phyloP scores from a whole-genome alignment of 768 basidiomycete genomes.

The Pleurotus platypus region DNA sequence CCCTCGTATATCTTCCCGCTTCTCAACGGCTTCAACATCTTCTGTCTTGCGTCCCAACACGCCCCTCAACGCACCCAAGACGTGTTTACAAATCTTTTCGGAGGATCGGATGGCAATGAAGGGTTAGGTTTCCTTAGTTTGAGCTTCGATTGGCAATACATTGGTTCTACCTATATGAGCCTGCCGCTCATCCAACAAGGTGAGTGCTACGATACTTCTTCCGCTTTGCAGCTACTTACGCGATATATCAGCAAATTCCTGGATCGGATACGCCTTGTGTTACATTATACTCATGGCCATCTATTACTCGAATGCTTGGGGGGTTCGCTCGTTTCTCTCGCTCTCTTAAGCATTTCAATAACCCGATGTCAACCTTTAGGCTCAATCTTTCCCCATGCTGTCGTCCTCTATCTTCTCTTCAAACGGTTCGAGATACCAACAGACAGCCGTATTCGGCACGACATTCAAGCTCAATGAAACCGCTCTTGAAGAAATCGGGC shows the following conservation, averaged over 20 bases:
- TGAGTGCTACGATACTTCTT: conserved; percentile 12
- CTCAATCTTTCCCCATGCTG: conserved; percentile 53
- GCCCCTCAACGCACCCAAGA: conserved; percentile 38
- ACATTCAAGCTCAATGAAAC: conserved; percentile 52
- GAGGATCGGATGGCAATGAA: conserved; percentile 65
- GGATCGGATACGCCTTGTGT: conserved; percentile 50
- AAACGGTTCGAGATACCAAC: conserved; percentile 54
- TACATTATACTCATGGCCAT: conserved; percentile 52
- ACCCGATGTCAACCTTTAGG: conserved; percentile 25
- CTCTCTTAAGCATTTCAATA: not conserved
- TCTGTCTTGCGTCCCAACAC: conserved; percentile 57
- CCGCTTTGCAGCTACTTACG: not conserved
- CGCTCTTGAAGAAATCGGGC: conserved; percentile 45
- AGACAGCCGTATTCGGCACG: conserved; percentile 48
- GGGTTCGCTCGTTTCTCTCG: conserved; percentile 28
- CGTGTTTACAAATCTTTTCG: conserved; percentile 61
- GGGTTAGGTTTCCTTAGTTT: conserved; percentile 59
- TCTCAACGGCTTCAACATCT: conserved; percentile 54
- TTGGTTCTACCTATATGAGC: conserved; percentile 49
- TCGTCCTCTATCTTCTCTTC: conserved; percentile 54
- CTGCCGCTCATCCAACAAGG: conserved; percentile 55
- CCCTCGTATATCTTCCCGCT: conserved; percentile 62
- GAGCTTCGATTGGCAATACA: conserved; percentile 70
- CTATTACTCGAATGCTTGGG: conserved; percentile 64
- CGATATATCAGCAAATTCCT: conserved; percentile 40